Evolutionary conservation across 345 rosid species (phyloP), one percentile per base, ranked within the genome.

Genomic region (Heritiera fomes): DNA sequence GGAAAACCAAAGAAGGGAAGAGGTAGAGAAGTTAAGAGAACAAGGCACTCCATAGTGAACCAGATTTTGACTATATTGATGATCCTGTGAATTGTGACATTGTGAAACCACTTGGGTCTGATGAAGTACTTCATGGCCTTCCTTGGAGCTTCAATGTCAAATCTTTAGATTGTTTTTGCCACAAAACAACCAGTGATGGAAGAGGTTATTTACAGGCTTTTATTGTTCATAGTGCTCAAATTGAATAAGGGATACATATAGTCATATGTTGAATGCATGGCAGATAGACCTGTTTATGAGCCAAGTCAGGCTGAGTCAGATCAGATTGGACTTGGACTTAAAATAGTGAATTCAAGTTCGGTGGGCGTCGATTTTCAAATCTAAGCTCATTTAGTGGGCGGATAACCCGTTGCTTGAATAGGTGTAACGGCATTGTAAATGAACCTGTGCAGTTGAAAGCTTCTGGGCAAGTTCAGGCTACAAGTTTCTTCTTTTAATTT

Each of bases 1-100:
- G 99, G 98, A 78, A 96, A 96, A 56, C 99, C 98, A 2, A 92
- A 96, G 90, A 96, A 88, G 84, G 99, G 99, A 83, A 91, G 99
- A 88, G 95, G 88, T 59, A 88, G 98, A 83, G 98, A 94, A 23
- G 83, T 85, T 13, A 94, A 94, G 90, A 87, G 94, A 85, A 80
- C 79, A 87, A 91, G 97, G 77, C 90, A 88, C 66, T 84, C 91
- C 83, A 90, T 30, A 87, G 88, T 69, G 98, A 96, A 81, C 93
- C 91, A 75, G 98, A 96, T 91, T 94, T 87, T 79, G 98, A 96
- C 61, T 93, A 91, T 38, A 97, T 94, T 64, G 99, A 96, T 80
- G 97, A 96, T 85, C 93, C 93, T 82, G 2, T 3, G 3, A 1
- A 3, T 34, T 3, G 83, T 87, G 82, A 85, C 80, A 10, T 78